phyloP scores from a whole-genome alignment of 2,329 filamentous ascomycete species.

The Fusarium abutilonis region DNA sequence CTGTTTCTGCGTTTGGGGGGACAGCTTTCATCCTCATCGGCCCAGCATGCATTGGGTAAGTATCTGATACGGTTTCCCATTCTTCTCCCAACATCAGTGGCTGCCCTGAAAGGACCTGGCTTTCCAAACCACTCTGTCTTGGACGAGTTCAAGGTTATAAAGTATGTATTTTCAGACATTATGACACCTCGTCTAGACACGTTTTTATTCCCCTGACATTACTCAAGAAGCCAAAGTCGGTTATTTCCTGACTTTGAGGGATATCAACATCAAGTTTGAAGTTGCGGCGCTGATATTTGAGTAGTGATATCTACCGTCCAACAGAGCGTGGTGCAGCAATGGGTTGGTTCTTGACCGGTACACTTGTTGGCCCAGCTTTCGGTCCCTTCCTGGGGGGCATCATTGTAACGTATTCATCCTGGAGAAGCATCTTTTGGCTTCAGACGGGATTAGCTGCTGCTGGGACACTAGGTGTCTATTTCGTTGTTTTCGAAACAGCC shows the following conservation, averaged over 20 bases:
- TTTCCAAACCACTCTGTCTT: not conserved
- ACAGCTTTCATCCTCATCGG: constrained; percentile 79
- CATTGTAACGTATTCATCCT: constrained; percentile 77
- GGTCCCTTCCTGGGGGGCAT: constrained; percentile 78
- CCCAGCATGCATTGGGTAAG: constrained; percentile 71
- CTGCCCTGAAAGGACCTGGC: not conserved
- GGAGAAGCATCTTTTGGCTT: constrained; percentile 82
- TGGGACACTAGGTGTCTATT: constrained; percentile 67
- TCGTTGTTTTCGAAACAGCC: constrained; percentile 78
- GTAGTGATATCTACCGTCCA: constrained; percentile 68
- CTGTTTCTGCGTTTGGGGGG: constrained; percentile 78
- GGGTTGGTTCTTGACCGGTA: constrained; percentile 77
- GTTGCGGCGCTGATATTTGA: constrained; percentile 19
- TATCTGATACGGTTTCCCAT: constrained; percentile 32
- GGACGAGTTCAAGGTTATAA: not conserved
- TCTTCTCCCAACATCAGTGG: not conserved
- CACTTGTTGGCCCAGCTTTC: constrained; percentile 75
- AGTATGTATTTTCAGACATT: not conserved
- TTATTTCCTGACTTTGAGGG: no score
- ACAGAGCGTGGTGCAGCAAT: constrained; percentile 77
- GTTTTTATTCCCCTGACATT: not conserved
- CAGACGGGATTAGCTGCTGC: constrained; percentile 74
- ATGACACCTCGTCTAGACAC: no score
- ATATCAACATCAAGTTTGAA: not conserved
- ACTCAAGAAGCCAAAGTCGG: not conserved